Evolutionary conservation across 2,329 filamentous ascomycete genomes (phyloP), one percentile per base, ranked within the genome.

Genomic region (Monilinia fructicola): DNA sequence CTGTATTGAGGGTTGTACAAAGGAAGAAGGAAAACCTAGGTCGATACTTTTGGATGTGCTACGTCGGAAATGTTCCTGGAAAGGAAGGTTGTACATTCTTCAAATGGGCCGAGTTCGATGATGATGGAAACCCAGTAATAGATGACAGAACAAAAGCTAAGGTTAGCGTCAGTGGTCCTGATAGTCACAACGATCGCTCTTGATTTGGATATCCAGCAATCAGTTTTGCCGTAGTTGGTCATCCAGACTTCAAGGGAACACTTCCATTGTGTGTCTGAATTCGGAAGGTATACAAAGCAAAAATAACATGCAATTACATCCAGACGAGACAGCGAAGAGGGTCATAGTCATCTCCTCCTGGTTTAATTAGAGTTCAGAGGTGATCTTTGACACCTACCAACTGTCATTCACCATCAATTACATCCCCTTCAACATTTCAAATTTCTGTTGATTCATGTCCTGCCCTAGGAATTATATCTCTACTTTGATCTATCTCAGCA

Each of bases 21-120:
- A 87, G 83, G 74, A 93, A 90, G 78, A 87, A 84, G 72, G 90
- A 90, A 71, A 94, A 87, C 64, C 82, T 87, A 71, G 93, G 94
- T 0, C 83, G 84, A 73, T 96, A 98, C 76, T 95, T 96, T 78
- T 96, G 93, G 92, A 95, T 94, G 90, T 98, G 95, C 74, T 87
- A 96, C 78, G 87, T 87, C 0, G 87, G 89, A 9, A 91, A 88
- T 73, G 83, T 88, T 2, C 89, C 89, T 0, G 89, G 85, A 56
- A 89, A 83, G 78, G 79, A 87, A 50, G 87, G 85, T 6, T 97
- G 93, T 74, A 81, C 84, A 0, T 95, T 90, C 74, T 96, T 97
- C 72, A 83, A 90, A 69, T 97, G 93, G 93, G 92, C 90, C 0
- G 85, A 89, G 64, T 96, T 97, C 77, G 89, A 94, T 72, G 88